Percentiles rank a stretch among this genome's conserved stretches.
phyloP scores from a whole-genome alignment of 164 flowering plant species.

The Piper betle region DNA sequence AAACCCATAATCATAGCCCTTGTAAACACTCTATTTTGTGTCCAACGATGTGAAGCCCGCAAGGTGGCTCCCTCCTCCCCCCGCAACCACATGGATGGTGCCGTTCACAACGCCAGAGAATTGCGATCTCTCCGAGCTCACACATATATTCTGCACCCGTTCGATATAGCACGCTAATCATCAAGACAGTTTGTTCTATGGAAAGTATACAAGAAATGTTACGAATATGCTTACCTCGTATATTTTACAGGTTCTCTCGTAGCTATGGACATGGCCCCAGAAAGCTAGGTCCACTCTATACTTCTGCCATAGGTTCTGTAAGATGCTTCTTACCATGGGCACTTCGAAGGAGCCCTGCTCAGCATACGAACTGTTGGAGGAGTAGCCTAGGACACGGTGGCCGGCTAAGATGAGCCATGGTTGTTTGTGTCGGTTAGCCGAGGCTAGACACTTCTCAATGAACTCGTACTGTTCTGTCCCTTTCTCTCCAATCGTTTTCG shows the following conservation, averaged over 20 bases:
- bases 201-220: background rate
- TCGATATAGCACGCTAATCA: too few relatives aligned
- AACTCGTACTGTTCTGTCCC: conserved; percentile 78
- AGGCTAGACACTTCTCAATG: conserved; percentile 70
- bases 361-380: conserved; percentile 42
- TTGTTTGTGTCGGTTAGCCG: conserved; percentile 76
- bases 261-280: conserved; percentile 81
- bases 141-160: conserved; percentile 50
- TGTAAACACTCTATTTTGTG: conserved; percentile 58
- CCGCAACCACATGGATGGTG: conserved; percentile 76
- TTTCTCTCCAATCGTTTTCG: conserved; percentile 90
- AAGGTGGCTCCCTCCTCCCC: conserved; percentile 75
- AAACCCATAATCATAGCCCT: conserved; percentile 61
- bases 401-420: conserved; percentile 92
- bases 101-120: conserved; percentile 58
- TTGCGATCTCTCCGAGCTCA: conserved; percentile 37
- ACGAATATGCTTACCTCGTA: conserved; percentile 44
- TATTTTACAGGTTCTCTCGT: conserved; percentile 83
- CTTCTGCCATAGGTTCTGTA: conserved; percentile 90
- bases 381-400: conserved; percentile 84
- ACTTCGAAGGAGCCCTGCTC: conserved; percentile 65
- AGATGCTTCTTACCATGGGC: conserved; percentile 83
- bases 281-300: conserved; percentile 82
- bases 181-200: background rate
- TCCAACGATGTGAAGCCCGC: conserved; percentile 24